A percentile compares a stretch with the other conserved stretches of the same genome.
Conservation (phyloP, 371 early-diverging fungal species). For the Haplosporangium sp. region DNA sequence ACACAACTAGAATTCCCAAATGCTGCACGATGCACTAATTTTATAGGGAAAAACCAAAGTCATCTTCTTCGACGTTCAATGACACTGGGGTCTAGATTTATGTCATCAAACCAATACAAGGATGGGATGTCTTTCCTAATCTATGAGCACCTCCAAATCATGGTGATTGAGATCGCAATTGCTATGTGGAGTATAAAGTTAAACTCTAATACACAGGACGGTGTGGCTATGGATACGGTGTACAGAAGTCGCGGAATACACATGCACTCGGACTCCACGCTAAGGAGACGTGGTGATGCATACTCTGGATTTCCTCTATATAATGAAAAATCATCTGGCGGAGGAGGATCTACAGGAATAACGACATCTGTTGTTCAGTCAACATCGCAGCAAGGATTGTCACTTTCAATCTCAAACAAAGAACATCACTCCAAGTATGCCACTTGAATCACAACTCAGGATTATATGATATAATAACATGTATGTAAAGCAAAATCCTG, state of each 20-base stretch:
- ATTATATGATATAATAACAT: background rate
- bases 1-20: slow-evolving; percentile 50
- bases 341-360: slow-evolving; percentile 1
- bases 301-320: slow-evolving; percentile 47
- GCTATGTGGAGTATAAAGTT: slow-evolving; percentile 36
- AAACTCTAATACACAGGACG: slow-evolving; percentile 3
- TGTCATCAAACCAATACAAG: slow-evolving; percentile 58
- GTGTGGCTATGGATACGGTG: slow-evolving; percentile 20
- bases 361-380: slow-evolving; percentile 1
- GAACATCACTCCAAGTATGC: slow-evolving; percentile 66
- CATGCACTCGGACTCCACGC: slow-evolving; percentile 30
- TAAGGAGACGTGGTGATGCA: slow-evolving; percentile 37
- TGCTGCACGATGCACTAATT: slow-evolving; percentile 51
- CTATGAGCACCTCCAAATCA: slow-evolving; percentile 65
- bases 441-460: background rate
- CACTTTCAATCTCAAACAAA: slow-evolving; percentile 52
- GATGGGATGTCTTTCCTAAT: slow-evolving; percentile 63
- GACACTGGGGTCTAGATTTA: slow-evolving; percentile 37
- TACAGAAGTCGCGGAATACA: slow-evolving; percentile 42
- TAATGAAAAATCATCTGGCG: slow-evolving; percentile 4
- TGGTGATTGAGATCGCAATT: slow-evolving; percentile 54
- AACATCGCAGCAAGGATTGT: slow-evolving; percentile 20
- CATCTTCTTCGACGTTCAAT: slow-evolving; percentile 39
- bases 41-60: slow-evolving; percentile 36
- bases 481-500: background rate